Evolutionary conservation across 148 eudicot species (phyloP).

Genomic region (Rhododendron ferrugineum): DNA sequence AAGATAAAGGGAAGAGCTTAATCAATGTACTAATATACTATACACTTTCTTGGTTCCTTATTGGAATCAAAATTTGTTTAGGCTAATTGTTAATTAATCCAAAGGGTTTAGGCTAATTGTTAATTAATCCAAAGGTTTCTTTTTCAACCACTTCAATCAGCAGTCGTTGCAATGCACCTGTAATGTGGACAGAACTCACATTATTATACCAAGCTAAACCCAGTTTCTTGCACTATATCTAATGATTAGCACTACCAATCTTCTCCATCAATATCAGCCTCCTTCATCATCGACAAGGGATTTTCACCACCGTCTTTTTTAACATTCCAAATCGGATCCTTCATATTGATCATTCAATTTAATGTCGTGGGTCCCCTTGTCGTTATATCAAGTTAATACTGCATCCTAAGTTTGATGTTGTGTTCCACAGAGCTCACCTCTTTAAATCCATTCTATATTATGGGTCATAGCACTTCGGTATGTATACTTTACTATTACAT

Average conservation of each 20-base stretch:
- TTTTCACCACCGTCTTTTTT: neutral
- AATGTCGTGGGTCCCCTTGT: neutral
- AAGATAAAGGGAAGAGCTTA: neutral
- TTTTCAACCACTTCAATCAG: slow-evolving; percentile 7
- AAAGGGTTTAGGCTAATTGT: neutral
- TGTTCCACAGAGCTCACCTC: neutral
- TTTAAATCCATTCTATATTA: neutral
- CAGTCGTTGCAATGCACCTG: slow-evolving; percentile 4
- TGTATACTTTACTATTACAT: neutral
- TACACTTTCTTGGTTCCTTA: neutral
- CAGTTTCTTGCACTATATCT: slow-evolving; percentile 4
- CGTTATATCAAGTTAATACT: neutral
- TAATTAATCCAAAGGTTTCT: neutral
- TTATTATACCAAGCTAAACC: neutral
- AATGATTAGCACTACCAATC: neutral
- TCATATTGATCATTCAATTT: neutral
- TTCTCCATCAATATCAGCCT: neutral
- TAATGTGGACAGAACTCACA: neutral
- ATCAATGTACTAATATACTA: neutral
- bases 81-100: slow-evolving; percentile 3
- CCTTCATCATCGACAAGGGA: neutral
- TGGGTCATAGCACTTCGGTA: neutral
- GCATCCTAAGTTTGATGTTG: neutral
- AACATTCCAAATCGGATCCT: neutral
- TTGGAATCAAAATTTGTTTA: slow-evolving; percentile 2